A percentile compares a stretch with the other conserved stretches of the same genome.
phyloP scores from a whole-genome alignment of 139 green algal species.

The Picochlorum costavermella region DNA sequence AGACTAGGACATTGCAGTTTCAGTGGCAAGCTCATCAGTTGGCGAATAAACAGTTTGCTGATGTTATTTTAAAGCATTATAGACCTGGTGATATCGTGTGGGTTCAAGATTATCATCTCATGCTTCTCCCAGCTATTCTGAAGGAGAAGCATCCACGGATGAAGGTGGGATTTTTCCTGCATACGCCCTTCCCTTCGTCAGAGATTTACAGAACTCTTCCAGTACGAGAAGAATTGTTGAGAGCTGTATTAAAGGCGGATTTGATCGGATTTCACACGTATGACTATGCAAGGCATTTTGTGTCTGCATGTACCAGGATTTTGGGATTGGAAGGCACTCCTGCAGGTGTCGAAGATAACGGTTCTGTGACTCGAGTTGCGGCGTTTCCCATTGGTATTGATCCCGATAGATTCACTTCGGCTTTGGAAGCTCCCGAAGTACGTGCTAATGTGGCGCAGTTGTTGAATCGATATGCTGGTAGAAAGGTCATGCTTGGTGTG shows the following conservation, averaged over 20 bases:
- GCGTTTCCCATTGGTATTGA: slow-evolving; percentile 98
- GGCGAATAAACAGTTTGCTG: slow-evolving; percentile 61
- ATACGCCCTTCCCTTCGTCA: slow-evolving; percentile 80
- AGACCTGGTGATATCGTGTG: slow-evolving; percentile 75
- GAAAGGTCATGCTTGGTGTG: slow-evolving; percentile 97
- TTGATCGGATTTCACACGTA: slow-evolving; percentile 93
- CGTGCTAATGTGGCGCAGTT: slow-evolving; percentile 84
- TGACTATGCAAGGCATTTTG: slow-evolving; percentile 92
- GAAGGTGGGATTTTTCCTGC: slow-evolving; percentile 87
- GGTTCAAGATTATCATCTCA: slow-evolving; percentile 93
- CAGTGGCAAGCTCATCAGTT: slow-evolving; percentile 86
- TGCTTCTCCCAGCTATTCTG: slow-evolving; percentile 84
- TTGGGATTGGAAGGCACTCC: slow-evolving; percentile 83
- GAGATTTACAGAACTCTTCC: slow-evolving; percentile 83
- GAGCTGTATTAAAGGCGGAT: slow-evolving; percentile 73
- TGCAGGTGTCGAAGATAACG: slow-evolving; percentile 90
- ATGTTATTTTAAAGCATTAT: slow-evolving; percentile 74
- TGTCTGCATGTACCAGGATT: slow-evolving; percentile 81
- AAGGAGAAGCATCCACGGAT: slow-evolving; percentile 71
- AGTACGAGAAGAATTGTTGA: slow-evolving; percentile 77
- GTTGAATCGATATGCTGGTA: slow-evolving; percentile 67
- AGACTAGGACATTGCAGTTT: slow-evolving; percentile 69
- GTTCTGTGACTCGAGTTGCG: slow-evolving; percentile 68
- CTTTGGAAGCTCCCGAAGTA: slow-evolving; percentile 79
- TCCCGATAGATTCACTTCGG: slow-evolving; percentile 83